phyloP scores from a whole-genome alignment of 345 rosid species.

The Eucalyptus sp. region DNA sequence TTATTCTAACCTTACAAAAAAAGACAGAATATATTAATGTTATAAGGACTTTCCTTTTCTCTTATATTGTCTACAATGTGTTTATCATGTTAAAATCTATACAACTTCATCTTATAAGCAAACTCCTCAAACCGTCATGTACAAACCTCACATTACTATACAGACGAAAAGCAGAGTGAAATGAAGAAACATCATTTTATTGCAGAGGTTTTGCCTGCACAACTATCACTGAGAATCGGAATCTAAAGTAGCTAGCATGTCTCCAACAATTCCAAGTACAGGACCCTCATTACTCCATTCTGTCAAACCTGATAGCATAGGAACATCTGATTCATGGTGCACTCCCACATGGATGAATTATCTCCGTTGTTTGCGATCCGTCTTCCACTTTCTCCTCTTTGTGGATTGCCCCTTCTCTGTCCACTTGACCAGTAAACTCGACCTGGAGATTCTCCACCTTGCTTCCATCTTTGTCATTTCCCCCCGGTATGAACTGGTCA shows the following conservation, averaged over 20 bases:
- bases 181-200: not conserved
- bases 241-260: conserved; percentile 2
- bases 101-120: not conserved
- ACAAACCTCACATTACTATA: not conserved
- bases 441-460: not conserved
- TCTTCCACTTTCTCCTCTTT: not conserved
- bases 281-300: conserved; percentile 13
- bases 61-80: not conserved
- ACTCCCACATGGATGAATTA: conserved; percentile 3
- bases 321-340: not conserved
- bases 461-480: not conserved
- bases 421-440: not conserved
- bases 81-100: not conserved
- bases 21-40: not conserved
- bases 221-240: conserved; percentile 6
- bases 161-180: not conserved
- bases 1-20: not conserved
- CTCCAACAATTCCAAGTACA: conserved; percentile 14
- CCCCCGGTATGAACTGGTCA: not conserved
- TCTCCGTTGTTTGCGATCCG: not conserved
- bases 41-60: not conserved
- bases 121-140: not conserved
- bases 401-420: not conserved
- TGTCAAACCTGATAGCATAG: not conserved
- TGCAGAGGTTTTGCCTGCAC: not conserved